Conservation (phyloP, 345 rosid species). For the Melaleuca alternifolia region DNA sequence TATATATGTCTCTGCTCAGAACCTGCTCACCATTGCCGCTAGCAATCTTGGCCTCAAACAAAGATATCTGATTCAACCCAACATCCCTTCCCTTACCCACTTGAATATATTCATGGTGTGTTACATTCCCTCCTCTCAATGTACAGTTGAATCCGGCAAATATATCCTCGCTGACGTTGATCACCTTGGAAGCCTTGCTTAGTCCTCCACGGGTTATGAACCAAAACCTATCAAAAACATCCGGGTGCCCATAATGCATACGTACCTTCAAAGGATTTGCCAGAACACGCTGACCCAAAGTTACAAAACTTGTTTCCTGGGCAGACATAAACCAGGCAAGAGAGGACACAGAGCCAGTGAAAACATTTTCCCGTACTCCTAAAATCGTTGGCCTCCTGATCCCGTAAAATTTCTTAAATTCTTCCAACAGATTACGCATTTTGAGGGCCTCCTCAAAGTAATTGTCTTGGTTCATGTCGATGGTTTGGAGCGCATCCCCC, state of each 20-base stretch:
- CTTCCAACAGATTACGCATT: conserved; percentile 89
- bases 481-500: conserved; percentile 91
- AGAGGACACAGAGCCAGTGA: conserved; percentile 91
- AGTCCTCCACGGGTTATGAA: conserved; percentile 79
- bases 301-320: conserved; percentile 78
- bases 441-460: conserved; percentile 92
- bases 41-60: conserved; percentile 91
- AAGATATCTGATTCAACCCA: conserved; percentile 74
- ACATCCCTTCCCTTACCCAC: conserved; percentile 94
- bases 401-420: conserved; percentile 53
- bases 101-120: conserved; percentile 90
- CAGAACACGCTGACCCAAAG: conserved; percentile 88
- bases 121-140: conserved; percentile 82
- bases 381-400: conserved; percentile 80
- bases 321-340: conserved; percentile 97
- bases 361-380: conserved; percentile 84
- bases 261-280: conserved; percentile 85
- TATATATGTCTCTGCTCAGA: conserved; percentile 77
- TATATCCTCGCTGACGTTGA: conserved; percentile 89
- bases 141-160: conserved; percentile 94
- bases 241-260: conserved; percentile 95
- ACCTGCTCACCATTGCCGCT: conserved; percentile 94
- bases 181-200: conserved; percentile 85
- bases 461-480: conserved; percentile 94
- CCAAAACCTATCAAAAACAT: conserved; percentile 91